Evolutionary conservation across 2,329 filamentous ascomycete genomes (phyloP), one percentile per base, ranked within the genome.

Genomic region (Cadophora malorum): DNA sequence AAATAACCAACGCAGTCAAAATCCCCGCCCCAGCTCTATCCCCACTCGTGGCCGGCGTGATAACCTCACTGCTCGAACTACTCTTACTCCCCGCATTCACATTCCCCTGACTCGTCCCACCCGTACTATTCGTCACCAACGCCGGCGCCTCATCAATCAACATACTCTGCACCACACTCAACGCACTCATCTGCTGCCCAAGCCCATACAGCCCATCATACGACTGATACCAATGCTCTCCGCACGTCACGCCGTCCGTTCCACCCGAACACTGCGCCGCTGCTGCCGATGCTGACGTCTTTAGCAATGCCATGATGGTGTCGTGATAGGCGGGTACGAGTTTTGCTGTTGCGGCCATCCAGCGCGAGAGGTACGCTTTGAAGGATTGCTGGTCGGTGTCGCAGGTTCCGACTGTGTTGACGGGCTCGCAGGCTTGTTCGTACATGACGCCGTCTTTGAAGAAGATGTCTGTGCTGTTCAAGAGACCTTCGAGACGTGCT

Each of bases 101-200:
- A 66, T 77, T 70, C 0, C 75, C 75, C 19, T 69, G 59, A 64
- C 71, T 74, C 10, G 74, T 76, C 65, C 86, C 86, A 7, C 73
- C 72, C n/a, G 83, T 72, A 3, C 25, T 28, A 45, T 74, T 73
- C 77, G 60, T 74, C 0, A 75, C 67, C 3, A 74, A 66, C 5
- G 79, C 77, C 8, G 74, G 69, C 0, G 81, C 76, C 4, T 73
- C 31, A n/a, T 63, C 53, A n/a, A 76, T 71, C 33, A 84, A 74
- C 66, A 81, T 77, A 19, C 79, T 78, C 66, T 80, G 76, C 63
- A 88, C 85, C 8, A 90, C 82, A 72, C 91, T 88, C 78, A 92
- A 80, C 5, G 87, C 88, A 1, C 87, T 84, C 90, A 92, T 92
- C 78, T 92, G 89, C 78, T 91, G 88, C 4, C 90, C 90, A 0